These are phyloP conservation scores for Hymenoscyphus linearis DNA, from an alignment of 2,329 filamentous ascomycete species.

Conservation along the genomic window DNA sequence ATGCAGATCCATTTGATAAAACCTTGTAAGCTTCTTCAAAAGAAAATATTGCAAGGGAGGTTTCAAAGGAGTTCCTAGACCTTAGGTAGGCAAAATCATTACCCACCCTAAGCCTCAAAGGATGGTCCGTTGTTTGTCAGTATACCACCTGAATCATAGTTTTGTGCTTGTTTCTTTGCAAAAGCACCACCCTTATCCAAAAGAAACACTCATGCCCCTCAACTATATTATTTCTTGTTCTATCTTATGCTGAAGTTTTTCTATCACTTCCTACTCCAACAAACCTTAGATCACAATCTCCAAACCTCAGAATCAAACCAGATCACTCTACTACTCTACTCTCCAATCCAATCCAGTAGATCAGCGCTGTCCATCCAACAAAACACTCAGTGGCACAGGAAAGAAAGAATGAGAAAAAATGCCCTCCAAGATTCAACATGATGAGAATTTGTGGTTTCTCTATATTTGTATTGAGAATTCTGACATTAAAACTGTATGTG, in stretches of 20 bases:
- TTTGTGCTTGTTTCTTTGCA: neutral
- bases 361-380: neutral
- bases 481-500: conserved; percentile 35
- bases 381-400: neutral
- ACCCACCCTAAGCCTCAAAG: neutral
- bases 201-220: neutral
- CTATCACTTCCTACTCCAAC: neutral
- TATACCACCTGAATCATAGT: neutral
- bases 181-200: neutral
- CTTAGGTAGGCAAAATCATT: too few relatives aligned
- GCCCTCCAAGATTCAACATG: conserved; percentile 36
- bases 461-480: conserved; percentile 38
- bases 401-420: conserved; percentile 20
- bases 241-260: neutral
- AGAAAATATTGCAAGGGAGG: neutral
- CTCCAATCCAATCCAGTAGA: neutral
- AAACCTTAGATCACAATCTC: neutral
- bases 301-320: neutral
- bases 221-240: conserved; percentile 1
- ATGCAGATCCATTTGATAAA: neutral
- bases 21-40: neutral
- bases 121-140: neutral
- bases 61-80: neutral
- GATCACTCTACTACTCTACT: too few relatives aligned
- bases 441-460: conserved; percentile 38